Base-by-base conservation (phyloP, 2,329 filamentous ascomycete species). In the Teratosphaeria epicoccoides region DNA sequence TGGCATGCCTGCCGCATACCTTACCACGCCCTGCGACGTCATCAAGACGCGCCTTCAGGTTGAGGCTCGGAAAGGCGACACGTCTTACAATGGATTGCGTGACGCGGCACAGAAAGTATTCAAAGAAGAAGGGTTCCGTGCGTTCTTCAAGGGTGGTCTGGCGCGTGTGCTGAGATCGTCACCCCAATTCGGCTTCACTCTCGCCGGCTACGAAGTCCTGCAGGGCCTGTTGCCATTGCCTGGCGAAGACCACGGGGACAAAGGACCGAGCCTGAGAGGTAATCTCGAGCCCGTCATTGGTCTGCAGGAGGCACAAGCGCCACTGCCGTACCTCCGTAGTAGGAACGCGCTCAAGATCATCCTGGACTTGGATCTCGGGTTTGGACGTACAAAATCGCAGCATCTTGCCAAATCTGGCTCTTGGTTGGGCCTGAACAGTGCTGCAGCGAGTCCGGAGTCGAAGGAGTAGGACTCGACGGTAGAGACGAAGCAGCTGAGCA, bases 41-140 rank as follows among this genome's bases (percentile, higher is more conserved):
- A 97, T 98, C 83, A 98, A 98, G 79, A 98, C 93, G 2, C 86
- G 93, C 68, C 79, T 98, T 54, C 93, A 98, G 71, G 93, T 98
- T 53, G 93, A 98, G 71, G 90, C 91, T 22, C 86, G 93, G 59
- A 97, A 97, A 77, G 93, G 93, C 57, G 91, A 98, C 64, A 84
- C 84, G 3, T 78, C 79, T 47, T 98, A 98, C 77, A 93, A 81
- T 43, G 87, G 87, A 46, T 79, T 98, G 46, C 82, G 88, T 51
- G 88, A 98, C 72, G 87, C 84, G 50, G 93, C 93, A 33, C 72
- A 72, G 62, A 95, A 88, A 12, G 87, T 98, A 63, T 84, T 78
- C 74, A 82, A 84, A 69, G 87, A 97, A 69, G 93, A 98, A 71
- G 93, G 93, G 10, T 91, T 96, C 79, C 82, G 79, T 57, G 93